Evolutionary conservation across 2,329 filamentous ascomycete genomes (phyloP), one percentile per base, ranked within the genome.

Genomic region (Exophiala sp.): DNA sequence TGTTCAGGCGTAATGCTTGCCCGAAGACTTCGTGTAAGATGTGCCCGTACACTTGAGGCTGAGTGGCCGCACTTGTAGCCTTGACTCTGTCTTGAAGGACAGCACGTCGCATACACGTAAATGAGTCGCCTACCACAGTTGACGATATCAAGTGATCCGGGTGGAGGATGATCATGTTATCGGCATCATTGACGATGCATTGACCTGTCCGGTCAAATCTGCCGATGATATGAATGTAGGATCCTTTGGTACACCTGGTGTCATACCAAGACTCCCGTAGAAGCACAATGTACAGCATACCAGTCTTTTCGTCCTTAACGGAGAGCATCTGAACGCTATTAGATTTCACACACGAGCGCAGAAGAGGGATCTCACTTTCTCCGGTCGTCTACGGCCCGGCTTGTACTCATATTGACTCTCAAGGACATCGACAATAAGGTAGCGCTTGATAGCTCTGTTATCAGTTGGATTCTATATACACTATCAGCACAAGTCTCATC

Each of bases 11-110:
- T 62, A 98, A 71, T 1, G 90, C 89, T 63, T 90, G 84, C 65
- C 98, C 93, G 60, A 98, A 97, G 18, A 97, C 82, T 64, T 97
- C 91, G 65, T 98, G 93, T 11, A 98, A 78, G 50, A 98, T 84
- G 30, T 87, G 93, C 41, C 93, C 93, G 64, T 97, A 97, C 0
- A 97, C 82, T 60, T 95, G 82, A 1, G 90, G 81, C 27, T 86
- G 79, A 38, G 82, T 87, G 2, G 87, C 78, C 58, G 88, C 86
- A 61, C 83, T 85, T 0, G 89, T 91, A 7, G 88, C 88, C 68
- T 97, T 97, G 61, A 98, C 85, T 24, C 93, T 84, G 66, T 98
- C 91, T 66, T 97, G 90, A 21, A 98, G 78, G 1, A 97, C 91
- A 23, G 93, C 89, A 57, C 91, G 85, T 14, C 93, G 85, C 65